These are phyloP conservation scores for Elaeis guineensis DNA, from an alignment of 176 grass and related monocot genomes.

Conservation along the genomic window DNA sequence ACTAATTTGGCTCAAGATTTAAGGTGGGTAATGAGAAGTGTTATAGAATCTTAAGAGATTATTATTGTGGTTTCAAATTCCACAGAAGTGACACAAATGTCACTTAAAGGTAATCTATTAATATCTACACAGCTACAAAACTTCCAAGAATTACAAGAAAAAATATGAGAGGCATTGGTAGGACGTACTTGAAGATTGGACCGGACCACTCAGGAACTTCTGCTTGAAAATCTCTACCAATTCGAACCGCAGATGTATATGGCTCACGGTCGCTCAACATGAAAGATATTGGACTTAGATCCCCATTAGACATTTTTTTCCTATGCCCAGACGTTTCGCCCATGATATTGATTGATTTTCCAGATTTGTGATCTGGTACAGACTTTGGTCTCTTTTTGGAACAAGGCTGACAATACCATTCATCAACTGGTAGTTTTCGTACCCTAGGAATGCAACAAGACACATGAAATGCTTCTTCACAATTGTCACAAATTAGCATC, in stretches of 20 bases:
- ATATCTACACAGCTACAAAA: no score
- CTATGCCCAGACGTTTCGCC: conserved; percentile 29
- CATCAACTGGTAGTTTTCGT: conserved; percentile 24
- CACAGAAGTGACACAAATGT: no score
- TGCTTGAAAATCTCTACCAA: conserved; percentile 76
- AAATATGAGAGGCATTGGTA: conserved; percentile 5
- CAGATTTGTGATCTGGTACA: not conserved
- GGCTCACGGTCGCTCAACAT: conserved; percentile 50
- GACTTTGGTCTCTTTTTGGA: conserved; percentile 39
- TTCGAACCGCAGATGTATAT: conserved; percentile 56
- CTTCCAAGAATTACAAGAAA: conserved; percentile 1
- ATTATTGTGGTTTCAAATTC: no score
- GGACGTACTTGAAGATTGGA: conserved; percentile 42
- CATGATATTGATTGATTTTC: not conserved
- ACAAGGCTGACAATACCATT: conserved; percentile 76
- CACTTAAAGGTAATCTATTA: no score
- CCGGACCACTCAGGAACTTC: conserved; percentile 72
- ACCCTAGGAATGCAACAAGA: conserved; percentile 51
- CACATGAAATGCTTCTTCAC: conserved; percentile 83
- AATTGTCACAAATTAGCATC: conserved; percentile 86
- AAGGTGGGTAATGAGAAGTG: no score
- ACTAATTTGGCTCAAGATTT: no score
- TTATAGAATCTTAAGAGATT: no score
- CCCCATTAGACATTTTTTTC: conserved; percentile 23
- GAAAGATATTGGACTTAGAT: conserved; percentile 46